Evolutionary conservation across 345 rosid species (phyloP), one percentile per base, ranked within the genome.

Genomic region (Ceriops decandra): DNA sequence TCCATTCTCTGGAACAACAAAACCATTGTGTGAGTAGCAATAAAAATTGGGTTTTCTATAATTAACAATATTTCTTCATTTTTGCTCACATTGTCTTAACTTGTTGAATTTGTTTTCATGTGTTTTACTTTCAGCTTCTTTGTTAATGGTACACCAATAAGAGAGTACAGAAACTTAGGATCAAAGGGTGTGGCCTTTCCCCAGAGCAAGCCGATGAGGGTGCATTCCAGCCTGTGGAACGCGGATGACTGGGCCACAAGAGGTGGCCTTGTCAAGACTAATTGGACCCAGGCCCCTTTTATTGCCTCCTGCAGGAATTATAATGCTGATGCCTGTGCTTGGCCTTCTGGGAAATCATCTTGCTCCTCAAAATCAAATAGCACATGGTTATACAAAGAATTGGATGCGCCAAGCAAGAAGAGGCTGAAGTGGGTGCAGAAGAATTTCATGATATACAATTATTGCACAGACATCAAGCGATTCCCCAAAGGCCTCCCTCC

Each of bases 161-260:
- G 58, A 22, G 27, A 54, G 15, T 54, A n/a, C 58, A 54, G 27
- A 26, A 54, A 54, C 58, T 8, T 54, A 28, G 58, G 22, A 26
- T n/a, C 58, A 54, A n/a, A n/a, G 4, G 28, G 58, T 7, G 58
- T 54, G 16, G 27, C 58, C 58, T 54, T n/a, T 13, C 58, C 30
- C 16, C 8, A 26, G 27, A 13, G 13, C 15, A 21, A 54, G 58
- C 27, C 58, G 3, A 54, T 54, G 58, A 54, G 30, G 27, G 27
- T 54, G 58, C 5, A 54, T 26, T 21, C 58, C 4, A 54, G 27
- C 30, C 11, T 54, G 16, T 54, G 58, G 58, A 26, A 54, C 15
- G 58, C 58, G 27, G 28, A 54, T n/a, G 58, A 54, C 58, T 54
- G 58, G 58, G 58, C 58, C 30, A 54, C 58, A 6, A 54, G 58